Base-by-base conservation (phyloP, 345 rosid genomes). In the Citrus medica region DNA sequence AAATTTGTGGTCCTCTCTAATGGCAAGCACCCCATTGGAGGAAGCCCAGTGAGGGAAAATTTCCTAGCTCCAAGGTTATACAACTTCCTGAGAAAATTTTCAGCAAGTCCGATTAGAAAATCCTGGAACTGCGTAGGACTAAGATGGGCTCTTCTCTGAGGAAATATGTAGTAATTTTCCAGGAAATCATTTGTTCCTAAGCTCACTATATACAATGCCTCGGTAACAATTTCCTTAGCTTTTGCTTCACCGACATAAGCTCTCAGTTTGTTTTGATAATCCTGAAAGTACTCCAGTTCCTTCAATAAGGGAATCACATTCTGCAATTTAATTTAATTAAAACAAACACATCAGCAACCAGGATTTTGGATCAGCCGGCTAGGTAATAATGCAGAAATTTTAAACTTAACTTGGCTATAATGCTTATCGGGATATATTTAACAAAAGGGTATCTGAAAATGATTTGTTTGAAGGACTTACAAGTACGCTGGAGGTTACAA, bases 1-100 rank as follows among this genome's bases (percentile, higher is more conserved):
- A 90, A 12, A 63, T 91, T 90, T n/a, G 84, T 81, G 32, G 87
- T 63, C 67, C 92, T 85, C 82, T 92, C 92, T 38, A 92, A 37
- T 17, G 93, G 96, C 87, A 92, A 71, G 70, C 96, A 92, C 32
- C 93, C 96, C 96, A 92, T 90, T 12, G 96, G 96, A 40, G 89
- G 89, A 9, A 90, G 37, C 14, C 93, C 93, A 1, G 87, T 85
- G 25, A 90, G 32, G 42, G 93, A 85, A 30, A 92, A 37, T 75
- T 90, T 92, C 67, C 90, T 74, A 16, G 73, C 92, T 5, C 96
- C 96, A 1, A 88, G 85, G 7, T 62, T 51, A 35, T 90, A 77
- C 2, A 92, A 72, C 4, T 89, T 65, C 48, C 71, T 70, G 13
- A 90, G 21, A 72, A 90, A 82, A 67, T 46, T 56, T 8, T 77